phyloP scores from a whole-genome alignment of 2,329 filamentous ascomycete species.

The Colletotrichum sp. region DNA sequence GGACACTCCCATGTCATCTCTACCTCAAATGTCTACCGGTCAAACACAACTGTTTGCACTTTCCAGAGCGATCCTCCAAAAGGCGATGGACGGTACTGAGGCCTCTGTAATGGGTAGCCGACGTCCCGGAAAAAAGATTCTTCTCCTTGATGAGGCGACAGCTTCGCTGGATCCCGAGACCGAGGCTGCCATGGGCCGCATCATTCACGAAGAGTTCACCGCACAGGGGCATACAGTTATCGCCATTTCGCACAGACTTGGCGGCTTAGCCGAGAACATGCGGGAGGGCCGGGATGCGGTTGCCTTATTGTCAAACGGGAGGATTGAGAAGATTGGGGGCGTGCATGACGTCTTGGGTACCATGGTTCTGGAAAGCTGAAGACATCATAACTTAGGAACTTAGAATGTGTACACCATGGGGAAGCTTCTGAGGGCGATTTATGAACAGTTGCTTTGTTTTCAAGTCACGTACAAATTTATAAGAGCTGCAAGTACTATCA shows the following conservation, averaged over 20 bases:
- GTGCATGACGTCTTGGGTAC: neutral
- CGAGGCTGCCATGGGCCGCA: neutral
- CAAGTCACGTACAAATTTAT: too few relatives aligned
- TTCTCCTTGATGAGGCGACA: neutral
- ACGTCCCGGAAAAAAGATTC: neutral
- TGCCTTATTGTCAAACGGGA: neutral
- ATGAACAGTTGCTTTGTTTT: too few relatives aligned
- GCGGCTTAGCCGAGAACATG: neutral
- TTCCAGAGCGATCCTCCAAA: neutral
- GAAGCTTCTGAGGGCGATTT: too few relatives aligned
- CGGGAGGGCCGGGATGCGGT: neutral
- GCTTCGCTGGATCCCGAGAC: neutral
- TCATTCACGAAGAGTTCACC: neutral
- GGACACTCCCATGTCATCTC: neutral
- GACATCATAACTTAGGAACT: neutral
- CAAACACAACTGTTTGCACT: neutral
- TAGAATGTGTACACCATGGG: too few relatives aligned
- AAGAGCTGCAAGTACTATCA: too few relatives aligned
- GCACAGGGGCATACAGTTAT: neutral
- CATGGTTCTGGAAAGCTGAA: fast-evolving
- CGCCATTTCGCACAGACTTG: neutral
- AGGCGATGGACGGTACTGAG: fast-evolving
- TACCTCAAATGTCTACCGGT: slow-evolving; percentile 8
- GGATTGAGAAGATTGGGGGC: neutral
- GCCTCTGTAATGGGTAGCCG: fast-evolving